Evolutionary conservation across 441 rosid species (phyloP).

Genomic region (Croton laevigatus): DNA sequence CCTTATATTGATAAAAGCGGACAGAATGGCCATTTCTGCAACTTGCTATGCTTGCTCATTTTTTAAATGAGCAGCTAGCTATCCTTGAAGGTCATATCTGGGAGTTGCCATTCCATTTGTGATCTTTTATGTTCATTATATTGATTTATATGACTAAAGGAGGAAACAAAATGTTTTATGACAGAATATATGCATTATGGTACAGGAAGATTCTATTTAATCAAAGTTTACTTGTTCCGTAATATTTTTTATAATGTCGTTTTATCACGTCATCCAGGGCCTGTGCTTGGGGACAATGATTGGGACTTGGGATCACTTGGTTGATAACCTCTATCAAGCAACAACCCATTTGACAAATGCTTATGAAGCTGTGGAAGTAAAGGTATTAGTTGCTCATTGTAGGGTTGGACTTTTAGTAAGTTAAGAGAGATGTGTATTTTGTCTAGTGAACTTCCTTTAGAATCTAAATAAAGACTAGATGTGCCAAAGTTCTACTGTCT

Average conservation of each 20-base stretch:
- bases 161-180: neutral
- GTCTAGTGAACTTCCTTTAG: slow-evolving; percentile 16
- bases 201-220: neutral
- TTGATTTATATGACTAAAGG: neutral
- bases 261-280: slow-evolving; percentile 33
- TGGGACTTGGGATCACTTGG: slow-evolving; percentile 10
- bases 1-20: neutral
- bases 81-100: neutral
- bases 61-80: neutral
- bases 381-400: slow-evolving; percentile 5
- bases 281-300: slow-evolving; percentile 60
- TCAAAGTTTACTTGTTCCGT: neutral
- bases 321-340: slow-evolving; percentile 19
- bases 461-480: slow-evolving; percentile 30
- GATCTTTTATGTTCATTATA: neutral
- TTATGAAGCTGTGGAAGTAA: slow-evolving; percentile 14
- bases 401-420: slow-evolving; percentile 22
- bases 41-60: neutral
- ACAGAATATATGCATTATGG: neutral
- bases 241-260: slow-evolving; percentile 13
- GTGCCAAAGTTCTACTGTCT: slow-evolving; percentile 19
- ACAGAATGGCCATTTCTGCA: neutral
- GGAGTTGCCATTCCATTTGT: neutral
- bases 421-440: slow-evolving; percentile 20
- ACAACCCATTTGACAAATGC: slow-evolving; percentile 22